phyloP scores from a whole-genome alignment of 2,329 filamentous ascomycete genomes.

The Scedosporium dehoogii region DNA sequence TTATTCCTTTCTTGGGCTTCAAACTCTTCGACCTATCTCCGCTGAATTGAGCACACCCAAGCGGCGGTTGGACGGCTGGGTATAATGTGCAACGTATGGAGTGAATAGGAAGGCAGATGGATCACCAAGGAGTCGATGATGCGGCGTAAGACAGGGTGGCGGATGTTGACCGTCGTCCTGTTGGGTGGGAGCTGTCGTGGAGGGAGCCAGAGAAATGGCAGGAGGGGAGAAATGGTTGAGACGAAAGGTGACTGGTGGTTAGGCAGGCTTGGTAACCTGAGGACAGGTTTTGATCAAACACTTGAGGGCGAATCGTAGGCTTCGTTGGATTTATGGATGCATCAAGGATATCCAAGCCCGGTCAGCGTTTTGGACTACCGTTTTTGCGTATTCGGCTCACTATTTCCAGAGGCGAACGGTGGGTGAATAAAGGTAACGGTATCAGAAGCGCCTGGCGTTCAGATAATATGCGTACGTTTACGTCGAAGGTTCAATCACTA shows the following conservation, averaged over 20 bases:
- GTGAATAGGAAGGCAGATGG: too few relatives aligned
- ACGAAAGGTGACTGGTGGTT: background rate
- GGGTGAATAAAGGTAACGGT: background rate
- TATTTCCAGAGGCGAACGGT: background rate
- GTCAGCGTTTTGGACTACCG: background rate
- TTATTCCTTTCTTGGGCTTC: background rate
- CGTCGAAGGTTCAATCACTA: too few relatives aligned
- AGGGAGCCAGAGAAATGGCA: background rate
- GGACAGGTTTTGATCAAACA: background rate
- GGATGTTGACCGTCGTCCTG: background rate
- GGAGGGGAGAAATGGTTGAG: background rate
- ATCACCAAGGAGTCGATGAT: background rate
- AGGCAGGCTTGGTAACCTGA: background rate
- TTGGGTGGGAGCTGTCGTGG: background rate
- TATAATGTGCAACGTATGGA: too few relatives aligned
- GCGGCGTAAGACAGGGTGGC: background rate
- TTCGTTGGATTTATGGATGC: background rate
- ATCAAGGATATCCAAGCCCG: background rate
- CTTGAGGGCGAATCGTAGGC: background rate
- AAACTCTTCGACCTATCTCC: background rate
- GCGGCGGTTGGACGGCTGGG: background rate
- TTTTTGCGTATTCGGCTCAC: background rate
- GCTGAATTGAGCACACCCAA: background rate
- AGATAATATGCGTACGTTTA: too few relatives aligned
- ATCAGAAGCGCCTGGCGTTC: background rate